Percentiles rank a stretch among this genome's conserved stretches.
phyloP scores from a whole-genome alignment of 257 asterid species.

The Solanum pinnatisectum region DNA sequence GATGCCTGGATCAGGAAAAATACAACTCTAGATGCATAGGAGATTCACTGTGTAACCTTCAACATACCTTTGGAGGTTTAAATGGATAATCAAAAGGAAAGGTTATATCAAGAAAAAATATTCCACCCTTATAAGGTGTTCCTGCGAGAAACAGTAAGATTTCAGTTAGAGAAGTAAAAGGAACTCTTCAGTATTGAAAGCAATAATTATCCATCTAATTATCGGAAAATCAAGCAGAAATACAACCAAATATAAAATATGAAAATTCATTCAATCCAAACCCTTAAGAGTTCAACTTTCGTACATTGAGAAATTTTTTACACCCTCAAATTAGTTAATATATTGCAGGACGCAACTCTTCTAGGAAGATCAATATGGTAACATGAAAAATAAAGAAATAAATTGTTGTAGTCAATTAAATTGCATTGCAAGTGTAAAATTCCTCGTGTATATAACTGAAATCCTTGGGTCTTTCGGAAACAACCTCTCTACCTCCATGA shows the following conservation, averaged over 20 bases:
- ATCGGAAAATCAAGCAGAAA: neutral
- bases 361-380: neutral
- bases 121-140: conserved; percentile 90
- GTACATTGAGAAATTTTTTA: neutral
- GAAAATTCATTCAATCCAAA: neutral
- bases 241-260: neutral
- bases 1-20: neutral
- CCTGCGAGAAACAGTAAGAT: conserved; percentile 34
- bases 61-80: conserved; percentile 81
- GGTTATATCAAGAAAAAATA: conserved; percentile 79
- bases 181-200: neutral
- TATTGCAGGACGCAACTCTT: neutral
- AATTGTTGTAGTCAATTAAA: neutral
- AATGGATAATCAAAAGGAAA: conserved; percentile 83
- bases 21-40: neutral
- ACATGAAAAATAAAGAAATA: neutral
- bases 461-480: neutral
- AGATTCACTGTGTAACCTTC: neutral
- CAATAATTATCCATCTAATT: neutral
- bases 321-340: neutral
- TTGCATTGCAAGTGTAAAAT: neutral
- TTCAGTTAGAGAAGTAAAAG: neutral
- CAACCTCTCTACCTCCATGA: neutral
- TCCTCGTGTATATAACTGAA: too few species aligned
- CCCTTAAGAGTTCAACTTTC: neutral